Evolutionary conservation across 805 yeast species (phyloP), one percentile per base, ranked within the genome.

Genomic region (Barnettozyma sucrosica): DNA sequence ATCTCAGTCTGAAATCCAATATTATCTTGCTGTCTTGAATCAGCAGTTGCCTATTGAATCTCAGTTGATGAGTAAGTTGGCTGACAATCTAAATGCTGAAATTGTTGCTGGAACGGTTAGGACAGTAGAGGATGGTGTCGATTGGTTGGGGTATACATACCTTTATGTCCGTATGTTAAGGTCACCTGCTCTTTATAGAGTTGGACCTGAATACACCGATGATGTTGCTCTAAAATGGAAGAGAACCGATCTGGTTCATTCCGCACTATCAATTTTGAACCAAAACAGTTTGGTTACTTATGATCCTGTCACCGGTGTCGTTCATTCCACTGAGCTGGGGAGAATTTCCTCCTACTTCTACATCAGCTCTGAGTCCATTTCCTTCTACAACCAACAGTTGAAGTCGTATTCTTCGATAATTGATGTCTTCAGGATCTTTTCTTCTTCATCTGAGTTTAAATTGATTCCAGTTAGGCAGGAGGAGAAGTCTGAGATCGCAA

Each of bases 21-120:
- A 89, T 61, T 92, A 89, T 59, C 72, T 93, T 57, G 95, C 97
- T 0, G 76, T 92, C n/a, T 70, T 89, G 53, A 90, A 89, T 61
- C 95, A 89, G 55, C 96, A 89, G 59, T 67, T 92, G 14, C 96
- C 97, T 0, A 92, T 92, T 46, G 97, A 92, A 65, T 87, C 96
- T 3, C 96, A 89, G 61, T 64, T 92, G 48, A 76, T 87, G 69
- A 66, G 82, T 16, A 79, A 74, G 51, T 59, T 92, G 21, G 81
- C 84, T 0, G 97, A 90, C 63, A 76, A 69, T 48, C 54, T 92
- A 39, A 92, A 92, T 66, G 97, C 98, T 0, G 98, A 92, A 60
- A 71, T 92, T 41, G 95, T 81, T 4, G 62, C 79, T 4, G 96
- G 96, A 0, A 72, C 81, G 2, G 75, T 92, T 2, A 68, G 66